Conservation (phyloP, 805 yeast genomes). For the Blastobotrys peoriensis region DNA sequence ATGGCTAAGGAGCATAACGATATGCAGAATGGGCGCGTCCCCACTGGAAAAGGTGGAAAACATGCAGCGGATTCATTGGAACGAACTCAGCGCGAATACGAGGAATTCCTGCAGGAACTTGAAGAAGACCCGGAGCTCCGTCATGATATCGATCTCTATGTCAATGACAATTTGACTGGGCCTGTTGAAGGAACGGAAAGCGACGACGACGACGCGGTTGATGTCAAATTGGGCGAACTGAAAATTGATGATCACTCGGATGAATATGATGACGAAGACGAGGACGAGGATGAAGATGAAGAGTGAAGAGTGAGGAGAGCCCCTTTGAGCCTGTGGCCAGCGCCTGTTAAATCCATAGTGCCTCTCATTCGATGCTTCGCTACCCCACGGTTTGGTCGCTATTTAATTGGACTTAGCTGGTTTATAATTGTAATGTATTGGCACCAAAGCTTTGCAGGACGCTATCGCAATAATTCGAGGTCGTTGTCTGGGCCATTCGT, state of each 20-base stretch:
- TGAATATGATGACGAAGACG: constrained; percentile 4
- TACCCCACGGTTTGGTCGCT: no score
- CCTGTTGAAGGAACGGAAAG: neutral
- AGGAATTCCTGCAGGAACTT: constrained; percentile 21
- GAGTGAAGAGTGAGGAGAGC: neutral
- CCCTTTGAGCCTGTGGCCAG: no score
- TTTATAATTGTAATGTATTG: no score
- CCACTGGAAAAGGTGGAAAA: constrained; percentile 74
- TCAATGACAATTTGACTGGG: neutral
- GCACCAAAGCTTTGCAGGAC: no score
- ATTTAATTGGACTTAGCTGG: no score
- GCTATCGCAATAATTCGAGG: no score
- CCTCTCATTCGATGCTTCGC: no score
- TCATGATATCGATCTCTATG: constrained; percentile 69
- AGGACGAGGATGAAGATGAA: constrained; percentile 8
- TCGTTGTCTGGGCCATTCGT: no score
- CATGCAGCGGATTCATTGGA: constrained; percentile 85
- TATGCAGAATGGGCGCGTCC: constrained; percentile 35
- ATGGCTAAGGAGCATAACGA: constrained; percentile 96
- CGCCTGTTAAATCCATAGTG: no score
- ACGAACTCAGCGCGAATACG: constrained; percentile 43
- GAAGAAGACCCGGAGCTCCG: constrained; percentile 35
- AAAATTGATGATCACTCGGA: constrained; percentile 9
- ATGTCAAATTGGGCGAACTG: constrained; percentile 11
- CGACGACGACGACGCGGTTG: constrained; percentile 16